Evolutionary conservation across 2,329 filamentous ascomycete species (phyloP).

Genomic region (Fonsecaea pugnacius): DNA sequence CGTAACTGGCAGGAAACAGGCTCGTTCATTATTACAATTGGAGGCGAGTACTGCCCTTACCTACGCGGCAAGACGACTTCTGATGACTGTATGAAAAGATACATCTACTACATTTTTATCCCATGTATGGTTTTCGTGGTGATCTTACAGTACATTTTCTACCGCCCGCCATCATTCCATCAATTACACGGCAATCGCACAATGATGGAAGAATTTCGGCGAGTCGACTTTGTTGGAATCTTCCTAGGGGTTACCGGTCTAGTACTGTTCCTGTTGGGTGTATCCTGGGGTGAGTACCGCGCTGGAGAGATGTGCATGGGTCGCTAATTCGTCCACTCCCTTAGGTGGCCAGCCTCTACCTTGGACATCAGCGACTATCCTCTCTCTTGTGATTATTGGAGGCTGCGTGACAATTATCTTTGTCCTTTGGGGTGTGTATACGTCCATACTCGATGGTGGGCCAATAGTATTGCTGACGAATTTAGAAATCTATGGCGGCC

Average conservation of each 20-base stretch:
- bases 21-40: too few species aligned
- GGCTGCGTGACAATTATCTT: background rate
- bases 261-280: slow-evolving; percentile 7
- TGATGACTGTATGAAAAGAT: too few species aligned
- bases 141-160: background rate
- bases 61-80: too few species aligned
- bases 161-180: slow-evolving; percentile 1
- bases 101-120: too few species aligned
- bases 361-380: background rate
- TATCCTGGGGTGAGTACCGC: slow-evolving; percentile 11
- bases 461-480: background rate
- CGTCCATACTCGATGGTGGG: too few species aligned
- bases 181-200: slow-evolving; percentile 9
- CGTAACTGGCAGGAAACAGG: too few species aligned
- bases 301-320: too few species aligned
- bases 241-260: slow-evolving; percentile 1
- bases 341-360: slow-evolving; percentile 3
- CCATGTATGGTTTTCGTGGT: background rate
- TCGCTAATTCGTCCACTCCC: too few species aligned
- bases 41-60: too few species aligned
- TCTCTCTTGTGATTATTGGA: slow-evolving; percentile 1
- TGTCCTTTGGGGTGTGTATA: slow-evolving; percentile 8
- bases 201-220: background rate
- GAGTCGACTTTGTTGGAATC: slow-evolving; percentile 9
- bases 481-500: slow-evolving; percentile 28